Percentiles rank a stretch among this genome's conserved stretches.
phyloP scores from a whole-genome alignment of 2,329 filamentous ascomycete species.

The Pseudonectria buxi region DNA sequence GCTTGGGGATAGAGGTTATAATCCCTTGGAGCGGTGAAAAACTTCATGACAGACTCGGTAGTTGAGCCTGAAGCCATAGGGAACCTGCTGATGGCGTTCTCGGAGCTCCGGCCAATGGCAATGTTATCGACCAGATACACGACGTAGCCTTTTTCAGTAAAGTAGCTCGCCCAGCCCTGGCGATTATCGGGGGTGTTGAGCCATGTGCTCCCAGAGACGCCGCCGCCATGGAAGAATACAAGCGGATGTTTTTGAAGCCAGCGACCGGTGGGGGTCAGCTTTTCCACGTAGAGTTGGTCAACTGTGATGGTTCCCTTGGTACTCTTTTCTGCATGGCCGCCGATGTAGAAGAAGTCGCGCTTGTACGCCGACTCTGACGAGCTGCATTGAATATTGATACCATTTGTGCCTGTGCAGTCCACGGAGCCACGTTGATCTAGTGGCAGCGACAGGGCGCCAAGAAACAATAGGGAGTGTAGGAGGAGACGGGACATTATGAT shows the following conservation, averaged over 20 bases:
- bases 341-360: constrained; percentile 14
- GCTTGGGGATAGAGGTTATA: constrained; percentile 10
- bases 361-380: constrained; percentile 8
- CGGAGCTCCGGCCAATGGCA: constrained; percentile 6
- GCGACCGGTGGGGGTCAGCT: constrained; percentile 2
- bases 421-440: background rate
- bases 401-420: constrained; percentile 10
- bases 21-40: constrained; percentile 10
- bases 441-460: constrained; percentile 4
- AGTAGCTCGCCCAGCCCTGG: constrained; percentile 14
- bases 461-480: constrained; percentile 5
- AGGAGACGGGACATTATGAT: constrained; percentile 8
- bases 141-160: constrained; percentile 7
- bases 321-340: constrained; percentile 3
- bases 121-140: constrained; percentile 12
- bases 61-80: constrained; percentile 6
- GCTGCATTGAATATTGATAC: constrained; percentile 7
- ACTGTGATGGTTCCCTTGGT: constrained; percentile 10
- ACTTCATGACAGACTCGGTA: constrained; percentile 8
- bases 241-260: constrained; percentile 7
- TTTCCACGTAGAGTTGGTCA: constrained; percentile 15
- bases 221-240: constrained; percentile 14
- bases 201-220: constrained; percentile 13
- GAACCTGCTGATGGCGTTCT: constrained; percentile 4
- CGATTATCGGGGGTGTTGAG: constrained; percentile 13